Evolutionary conservation across 2,329 filamentous ascomycete genomes (phyloP), one percentile per base, ranked within the genome.

Genomic region (Cladorrhinum sp.): DNA sequence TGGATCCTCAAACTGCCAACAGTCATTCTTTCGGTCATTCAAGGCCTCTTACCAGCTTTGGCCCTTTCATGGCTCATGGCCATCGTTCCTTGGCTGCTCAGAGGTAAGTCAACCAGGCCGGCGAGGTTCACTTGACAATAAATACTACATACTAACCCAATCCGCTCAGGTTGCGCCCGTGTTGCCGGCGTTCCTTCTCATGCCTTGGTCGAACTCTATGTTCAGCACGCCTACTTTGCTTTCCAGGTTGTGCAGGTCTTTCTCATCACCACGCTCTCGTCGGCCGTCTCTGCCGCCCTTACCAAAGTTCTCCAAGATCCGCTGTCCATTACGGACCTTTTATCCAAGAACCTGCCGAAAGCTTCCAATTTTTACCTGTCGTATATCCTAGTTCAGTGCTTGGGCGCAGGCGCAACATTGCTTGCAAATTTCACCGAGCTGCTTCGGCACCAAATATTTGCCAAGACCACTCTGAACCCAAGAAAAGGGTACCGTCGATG

Each of bases 201-300:
- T 2, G 86, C 89, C 1, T 80, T 85, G 16, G 85, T 92, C 3
- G 92, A 96, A 72, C 76, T 96, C 20, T 88, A 85, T 50, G 88
- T 89, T 0, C 90, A 96, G 72, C 90, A 87, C 68, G 89, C 84
- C 70, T 96, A 91, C 76, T 96, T 93, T 69, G 82, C 84, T 51
- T 92, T 92, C 73, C 89, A 92, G 72, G 84, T 96, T 23, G 81
- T 94, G 9, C 90, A 96, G 72, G 90, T 95, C 46, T 96, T 96
- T 76, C 77, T 96, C 23, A 85, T 96, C 55, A 88, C 90, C 0
- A 94, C 92, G 0, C 71, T 96, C 21, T 85, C 89, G 8, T 92
- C 90, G 10, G 86, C 90, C 1, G 89, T 89, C 2, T 84, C 88
- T 10, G 82, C 84, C 5, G 82, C 87, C 1, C 76, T 86, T 1